Evolutionary conservation across 2,329 filamentous ascomycete species (phyloP), one percentile per base, ranked within the genome.

Genomic region (Sclerotinia borealis): DNA sequence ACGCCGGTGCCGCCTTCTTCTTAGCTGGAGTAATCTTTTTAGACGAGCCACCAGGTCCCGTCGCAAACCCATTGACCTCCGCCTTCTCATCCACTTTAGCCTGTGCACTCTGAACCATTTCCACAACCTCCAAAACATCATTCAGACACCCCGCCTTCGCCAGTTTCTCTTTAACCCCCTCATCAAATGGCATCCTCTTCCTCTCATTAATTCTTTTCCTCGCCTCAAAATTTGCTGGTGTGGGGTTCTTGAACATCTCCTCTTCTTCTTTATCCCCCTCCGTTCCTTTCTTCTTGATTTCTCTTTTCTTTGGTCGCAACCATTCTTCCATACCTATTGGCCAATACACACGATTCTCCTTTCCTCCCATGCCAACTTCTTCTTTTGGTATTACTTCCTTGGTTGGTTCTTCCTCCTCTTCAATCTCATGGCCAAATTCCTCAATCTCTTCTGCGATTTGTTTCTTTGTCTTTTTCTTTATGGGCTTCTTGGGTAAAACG

Each of bases 241-340:
- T 72, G 1, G 71, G 70, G 52, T 72, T 67, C 13, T 65, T 67
- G 27, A 73, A 70, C 43, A 73, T 71, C 27, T 70, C 68, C 9
- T 75, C 74, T 66, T 76, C 75, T 45, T 73, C 75, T 7, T 75
- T 74, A 65, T 76, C 75, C 45, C 73, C 75, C 7, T 76, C 74
- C 11, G 54, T 70, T 54, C 69, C 74, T 61, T 75, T 78, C 71
- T 76, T 82, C 76, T 77, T 87, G 74, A 85, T 75, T 67, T 88
- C 83, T 63, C 86, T 83, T 78, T 96, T 97, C 75, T 84, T 87
- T 0, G 92, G 92, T 62, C 87, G 82, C 27, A 97, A 78, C 92
- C 92, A 97, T 66, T 96, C 90, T 74, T 96, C 93, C 86, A 92
- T 92, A 0, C 91, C 91, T 1, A 85, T 81, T 0, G 92, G 93